These are phyloP conservation scores for Kwoniella bestiolae DNA, from an alignment of 768 basidiomycete species.

Conservation along the genomic window DNA sequence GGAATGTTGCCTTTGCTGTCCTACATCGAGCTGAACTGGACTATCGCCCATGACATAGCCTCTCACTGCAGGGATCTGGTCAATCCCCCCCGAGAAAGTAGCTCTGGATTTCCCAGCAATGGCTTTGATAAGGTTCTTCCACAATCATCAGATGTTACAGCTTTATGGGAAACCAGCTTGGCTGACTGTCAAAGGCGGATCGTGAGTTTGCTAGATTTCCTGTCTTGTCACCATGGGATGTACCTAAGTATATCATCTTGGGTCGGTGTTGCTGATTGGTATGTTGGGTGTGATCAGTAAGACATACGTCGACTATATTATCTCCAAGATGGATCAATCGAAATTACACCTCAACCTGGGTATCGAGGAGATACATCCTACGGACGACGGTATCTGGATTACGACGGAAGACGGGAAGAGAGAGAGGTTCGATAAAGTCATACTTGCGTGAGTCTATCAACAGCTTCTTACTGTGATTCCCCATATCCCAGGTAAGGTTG, in stretches of 20 bases:
- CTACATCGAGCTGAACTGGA: no score
- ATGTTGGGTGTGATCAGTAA: slow-evolving; percentile 2
- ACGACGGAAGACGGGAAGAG: not conserved
- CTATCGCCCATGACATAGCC: not conserved
- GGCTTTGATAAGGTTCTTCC: slow-evolving; percentile 19
- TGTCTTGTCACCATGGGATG: no score
- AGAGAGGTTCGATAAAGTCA: slow-evolving; percentile 13
- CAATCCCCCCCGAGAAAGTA: slow-evolving; percentile 17
- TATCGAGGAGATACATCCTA: not conserved
- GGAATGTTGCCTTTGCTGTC: not conserved
- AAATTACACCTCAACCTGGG: slow-evolving; percentile 4
- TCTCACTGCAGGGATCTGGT: slow-evolving; percentile 20
- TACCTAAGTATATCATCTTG: not conserved
- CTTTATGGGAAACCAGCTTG: slow-evolving; percentile 19
- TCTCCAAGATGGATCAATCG: not conserved
- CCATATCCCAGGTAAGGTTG: not conserved
- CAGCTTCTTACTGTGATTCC: not conserved
- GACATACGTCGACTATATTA: slow-evolving; percentile 18
- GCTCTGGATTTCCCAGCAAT: slow-evolving; percentile 17
- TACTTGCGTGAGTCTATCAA: slow-evolving; percentile 1
- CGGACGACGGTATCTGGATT: not conserved
- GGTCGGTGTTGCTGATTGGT: not conserved
- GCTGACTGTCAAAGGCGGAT: slow-evolving; percentile 21
- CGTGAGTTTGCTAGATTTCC: slow-evolving; percentile 2
- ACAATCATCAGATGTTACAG: slow-evolving; percentile 21